These are phyloP conservation scores for Mycena amicta DNA, from an alignment of 768 basidiomycete species.

Conservation along the genomic window DNA sequence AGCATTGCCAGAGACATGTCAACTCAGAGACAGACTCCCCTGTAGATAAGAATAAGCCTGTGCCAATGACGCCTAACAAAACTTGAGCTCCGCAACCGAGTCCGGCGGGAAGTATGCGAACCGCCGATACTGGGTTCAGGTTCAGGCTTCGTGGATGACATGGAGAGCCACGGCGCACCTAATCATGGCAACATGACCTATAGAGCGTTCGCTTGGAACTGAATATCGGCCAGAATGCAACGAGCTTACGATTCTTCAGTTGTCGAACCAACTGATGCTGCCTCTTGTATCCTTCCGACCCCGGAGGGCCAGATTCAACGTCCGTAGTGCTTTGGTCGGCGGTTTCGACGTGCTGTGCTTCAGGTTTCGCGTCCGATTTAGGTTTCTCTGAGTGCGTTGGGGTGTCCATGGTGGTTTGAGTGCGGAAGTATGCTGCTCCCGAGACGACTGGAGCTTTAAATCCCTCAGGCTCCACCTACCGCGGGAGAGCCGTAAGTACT, in stretches of 20 bases:
- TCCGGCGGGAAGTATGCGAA: too few species aligned
- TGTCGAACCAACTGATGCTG: constrained; percentile 14
- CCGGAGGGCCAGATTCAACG: constrained; percentile 4
- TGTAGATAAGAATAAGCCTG: constrained; percentile 70
- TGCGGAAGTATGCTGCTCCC: too few species aligned
- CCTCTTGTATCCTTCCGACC: background rate
- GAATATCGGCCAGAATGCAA: background rate
- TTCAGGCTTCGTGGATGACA: too few species aligned
- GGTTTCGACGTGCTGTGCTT: background rate
- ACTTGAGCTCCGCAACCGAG: too few species aligned
- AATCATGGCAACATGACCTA: constrained; percentile 21
- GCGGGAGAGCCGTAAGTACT: background rate
- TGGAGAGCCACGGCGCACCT: constrained; percentile 4
- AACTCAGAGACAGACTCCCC: background rate
- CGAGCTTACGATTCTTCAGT: constrained; percentile 19
- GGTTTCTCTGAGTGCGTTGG: constrained; percentile 12
- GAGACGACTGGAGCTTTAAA: too few species aligned
- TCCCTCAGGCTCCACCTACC: background rate
- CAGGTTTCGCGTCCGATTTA: background rate
- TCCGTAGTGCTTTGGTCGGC: constrained; percentile 1
- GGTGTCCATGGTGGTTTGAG: background rate
- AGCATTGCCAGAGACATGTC: background rate
- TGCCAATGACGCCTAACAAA: constrained; percentile 40
- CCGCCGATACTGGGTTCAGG: constrained; percentile 58
- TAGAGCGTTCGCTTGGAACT: background rate